Base-by-base conservation (phyloP, 345 rosid genomes). In the Raphanus raphanistrum region DNA sequence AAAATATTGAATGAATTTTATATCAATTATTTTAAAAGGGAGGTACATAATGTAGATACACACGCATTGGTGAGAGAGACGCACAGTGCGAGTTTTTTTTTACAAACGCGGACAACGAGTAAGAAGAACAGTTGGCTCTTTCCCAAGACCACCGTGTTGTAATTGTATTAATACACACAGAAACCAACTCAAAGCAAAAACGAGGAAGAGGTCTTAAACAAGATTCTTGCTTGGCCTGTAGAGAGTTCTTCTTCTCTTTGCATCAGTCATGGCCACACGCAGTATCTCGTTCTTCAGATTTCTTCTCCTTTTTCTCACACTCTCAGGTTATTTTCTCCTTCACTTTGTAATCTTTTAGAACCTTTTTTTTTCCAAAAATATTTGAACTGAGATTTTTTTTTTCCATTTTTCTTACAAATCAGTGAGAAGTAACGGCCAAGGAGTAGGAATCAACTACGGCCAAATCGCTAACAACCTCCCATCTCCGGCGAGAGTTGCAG, bases 391-490 rank as follows among this genome's bases (percentile, higher is more conserved):
- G 48, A 41, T 41, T 10, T 41, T 41, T 2, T 38, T 38, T 41
- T 36, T 36, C 43, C 10, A 36, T 8, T 36, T 36, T 41, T 41
- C 48, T 10, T 41, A 41, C 48, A 41, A 41, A 41, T n/a, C 66
- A 10, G 26, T 32, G 27, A 54, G 11, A 70, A 15, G 10, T 36
- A 60, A 72, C 3, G 69, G 77, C 1, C 81, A 72, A 68, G 85
- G 88, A 36, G 71, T 94, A 11, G 98, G 98, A 73, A 95, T 95
- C 41, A 95, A 95, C 87, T 95, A 95, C 48, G 98, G 99, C 0
- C 97, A 92, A 78, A 87, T 91, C 2, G 99, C 91, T 8, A 84
- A 93, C 83, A 84, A 95, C 82, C 96, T 95, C 11, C 98, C 97
- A 1, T 73, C 97, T 11, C 98, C 93, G 1, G 63, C 88, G 8